These are phyloP conservation scores for Chrysoporthe puriensis DNA, from an alignment of 2,329 filamentous ascomycete species.

Conservation along the genomic window DNA sequence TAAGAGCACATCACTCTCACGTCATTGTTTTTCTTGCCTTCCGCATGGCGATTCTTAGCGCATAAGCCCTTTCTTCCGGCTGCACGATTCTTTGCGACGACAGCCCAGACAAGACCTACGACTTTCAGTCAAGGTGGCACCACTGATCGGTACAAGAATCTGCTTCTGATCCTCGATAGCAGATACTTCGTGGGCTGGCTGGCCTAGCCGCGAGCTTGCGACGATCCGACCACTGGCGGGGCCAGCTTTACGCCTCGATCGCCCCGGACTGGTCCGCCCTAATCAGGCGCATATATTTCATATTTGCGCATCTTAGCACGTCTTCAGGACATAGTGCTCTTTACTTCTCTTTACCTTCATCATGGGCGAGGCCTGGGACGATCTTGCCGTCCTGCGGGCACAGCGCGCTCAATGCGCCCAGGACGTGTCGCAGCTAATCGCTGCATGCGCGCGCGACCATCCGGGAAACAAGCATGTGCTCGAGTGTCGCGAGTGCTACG, in stretches of 20 bases:
- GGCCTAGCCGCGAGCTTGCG: neutral
- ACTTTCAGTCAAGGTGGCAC: neutral
- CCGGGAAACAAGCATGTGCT: conserved; percentile 44
- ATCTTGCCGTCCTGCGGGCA: conserved; percentile 16
- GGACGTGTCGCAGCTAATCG: conserved; percentile 48
- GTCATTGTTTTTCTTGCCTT: neutral
- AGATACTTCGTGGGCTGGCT: neutral
- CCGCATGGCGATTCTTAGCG: neutral
- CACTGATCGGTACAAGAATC: neutral
- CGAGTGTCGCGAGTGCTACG: conserved; percentile 54
- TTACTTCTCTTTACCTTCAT: neutral
- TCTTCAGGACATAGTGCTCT: too few species aligned
- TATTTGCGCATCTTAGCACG: neutral
- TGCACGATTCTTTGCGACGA: neutral
- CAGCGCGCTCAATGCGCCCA: conserved; percentile 41
- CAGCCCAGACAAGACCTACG: neutral
- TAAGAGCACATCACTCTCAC: neutral
- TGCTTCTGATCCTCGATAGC: neutral
- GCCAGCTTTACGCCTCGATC: neutral
- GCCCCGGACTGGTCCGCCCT: neutral
- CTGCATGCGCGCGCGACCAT: conserved; percentile 48
- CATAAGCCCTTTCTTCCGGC: neutral
- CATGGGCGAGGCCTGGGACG: conserved; percentile 20
- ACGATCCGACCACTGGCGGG: neutral
- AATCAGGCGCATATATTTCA: neutral